Base-by-base conservation (phyloP, 176 grass and related monocot genomes). In the Musa itinerans region DNA sequence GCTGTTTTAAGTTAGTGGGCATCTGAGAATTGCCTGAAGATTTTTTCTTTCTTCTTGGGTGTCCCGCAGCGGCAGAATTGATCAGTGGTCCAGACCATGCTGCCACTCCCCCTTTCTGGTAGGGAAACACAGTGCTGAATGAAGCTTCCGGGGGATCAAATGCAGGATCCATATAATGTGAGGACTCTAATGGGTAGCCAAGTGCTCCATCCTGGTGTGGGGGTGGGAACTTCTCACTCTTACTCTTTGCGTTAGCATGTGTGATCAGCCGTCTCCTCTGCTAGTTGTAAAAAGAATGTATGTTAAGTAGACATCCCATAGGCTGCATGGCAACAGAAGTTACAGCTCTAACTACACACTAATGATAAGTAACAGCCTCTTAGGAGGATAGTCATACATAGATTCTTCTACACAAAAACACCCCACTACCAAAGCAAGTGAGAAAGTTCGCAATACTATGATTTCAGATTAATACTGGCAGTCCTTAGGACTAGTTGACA, bases 121-220 rank as follows among this genome's bases (percentile, higher is more conserved):
- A 51, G 8, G 50, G 52, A 19, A 69, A 68, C 17, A 79, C 64
- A 43, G 64, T 57, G 65, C 65, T 56, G 53, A 79, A 69, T 70
- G 77, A 79, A 79, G 52, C 77, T 55, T 79, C 77, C 22, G 77
- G 50, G 8, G 77, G 77, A 0, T 70, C 77, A 22, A 79, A 79
- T 48, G 52, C 14, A 68, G 77, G 77, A 14, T 79, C 62, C 48
- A 78, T 53, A n/a, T 78, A 49, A 66, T 78, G 63, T 27, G 76
- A 67, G 15, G 76, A 54, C 13, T 62, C 77, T 67, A 79, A 43
- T 15, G 65, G 65, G 24, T 69, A 69, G 48, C 72, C 72, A 74
- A 74, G 72, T 58, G 72, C 53, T 58, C 72, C 72, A 56, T 74
- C 72, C 53, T 74, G 72, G 53, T 74, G 72, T 57, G 72, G 72